Conservation (phyloP, 352 stramenopile species). For the Blastocystis hominis region DNA sequence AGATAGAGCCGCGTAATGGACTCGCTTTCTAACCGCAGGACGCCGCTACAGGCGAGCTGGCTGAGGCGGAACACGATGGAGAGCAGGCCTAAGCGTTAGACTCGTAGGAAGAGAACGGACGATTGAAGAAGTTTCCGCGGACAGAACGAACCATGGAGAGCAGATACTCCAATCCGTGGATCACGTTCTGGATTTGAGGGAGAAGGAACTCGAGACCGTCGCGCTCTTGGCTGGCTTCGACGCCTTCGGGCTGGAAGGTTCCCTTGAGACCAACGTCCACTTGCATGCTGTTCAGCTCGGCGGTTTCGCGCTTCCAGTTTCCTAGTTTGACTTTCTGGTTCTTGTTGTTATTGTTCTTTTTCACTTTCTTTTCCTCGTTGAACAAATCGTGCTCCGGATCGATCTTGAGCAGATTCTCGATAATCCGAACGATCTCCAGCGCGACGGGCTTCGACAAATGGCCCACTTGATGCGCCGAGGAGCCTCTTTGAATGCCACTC, state of each 20-base stretch:
- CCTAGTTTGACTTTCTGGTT: neutral
- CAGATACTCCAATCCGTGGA: slow-evolving; percentile 15
- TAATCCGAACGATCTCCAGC: slow-evolving; percentile 28
- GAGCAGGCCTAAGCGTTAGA: neutral
- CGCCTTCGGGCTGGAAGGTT: neutral
- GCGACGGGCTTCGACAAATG: neutral
- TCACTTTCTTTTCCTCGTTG: slow-evolving; percentile 1
- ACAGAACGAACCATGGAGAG: neutral
- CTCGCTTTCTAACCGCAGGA: neutral
- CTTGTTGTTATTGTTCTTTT: neutral
- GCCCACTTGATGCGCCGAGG: neutral
- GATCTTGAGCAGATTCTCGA: slow-evolving; percentile 44
- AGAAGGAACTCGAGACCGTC: slow-evolving; percentile 12
- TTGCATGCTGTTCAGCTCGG: neutral
- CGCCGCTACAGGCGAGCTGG: neutral
- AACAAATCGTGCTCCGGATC: slow-evolving; percentile 40
- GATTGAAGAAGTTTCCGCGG: slow-evolving; percentile 14
- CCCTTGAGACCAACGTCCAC: neutral
- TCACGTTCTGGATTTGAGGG: neutral
- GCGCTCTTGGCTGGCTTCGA: neutral
- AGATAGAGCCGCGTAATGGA: neutral
- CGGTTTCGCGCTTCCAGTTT: neutral
- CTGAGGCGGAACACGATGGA: slow-evolving; percentile 21
- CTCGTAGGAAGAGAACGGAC: neutral
- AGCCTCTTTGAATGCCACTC: neutral